Evolutionary conservation across 1,139 yeast genomes (phyloP).

Genomic region (Magnusiomyces ingens): DNA sequence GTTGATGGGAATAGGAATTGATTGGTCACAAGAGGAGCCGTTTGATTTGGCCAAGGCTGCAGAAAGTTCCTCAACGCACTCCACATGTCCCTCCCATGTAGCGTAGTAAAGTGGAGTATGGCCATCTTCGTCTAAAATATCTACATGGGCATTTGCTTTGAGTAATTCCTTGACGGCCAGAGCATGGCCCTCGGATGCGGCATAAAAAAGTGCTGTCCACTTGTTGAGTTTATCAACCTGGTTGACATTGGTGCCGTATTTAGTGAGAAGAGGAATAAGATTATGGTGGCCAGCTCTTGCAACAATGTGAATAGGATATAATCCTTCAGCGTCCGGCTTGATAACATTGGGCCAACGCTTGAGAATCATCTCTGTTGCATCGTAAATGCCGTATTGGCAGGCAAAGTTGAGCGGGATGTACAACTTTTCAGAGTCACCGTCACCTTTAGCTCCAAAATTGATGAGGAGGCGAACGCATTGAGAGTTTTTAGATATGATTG

Average conservation of each 20-base stretch:
- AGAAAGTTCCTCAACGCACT: slow-evolving; percentile 61
- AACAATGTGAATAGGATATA: slow-evolving; percentile 80
- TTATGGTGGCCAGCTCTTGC: slow-evolving; percentile 76
- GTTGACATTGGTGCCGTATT: slow-evolving; percentile 73
- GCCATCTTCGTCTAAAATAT: slow-evolving; percentile 76
- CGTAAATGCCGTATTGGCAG: slow-evolving; percentile 74
- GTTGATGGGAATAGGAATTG: slow-evolving; percentile 16
- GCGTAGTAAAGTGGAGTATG: slow-evolving; percentile 82
- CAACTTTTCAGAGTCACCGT: slow-evolving; percentile 36
- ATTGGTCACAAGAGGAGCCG: slow-evolving; percentile 17
- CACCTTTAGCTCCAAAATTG: slow-evolving; percentile 35
- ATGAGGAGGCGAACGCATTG: slow-evolving; percentile 47
- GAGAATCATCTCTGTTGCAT: slow-evolving; percentile 58
- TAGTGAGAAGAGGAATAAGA: slow-evolving; percentile 59
- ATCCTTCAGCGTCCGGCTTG: slow-evolving; percentile 48
- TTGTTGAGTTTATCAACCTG: slow-evolving; percentile 76
- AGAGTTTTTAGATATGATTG: slow-evolving; percentile 65
- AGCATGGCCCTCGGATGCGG: slow-evolving; percentile 79
- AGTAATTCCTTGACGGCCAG: slow-evolving; percentile 65
- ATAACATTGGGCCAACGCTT: slow-evolving; percentile 33
- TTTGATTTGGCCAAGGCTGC: slow-evolving; percentile 18
- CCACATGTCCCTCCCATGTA: slow-evolving; percentile 87
- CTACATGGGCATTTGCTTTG: slow-evolving; percentile 63
- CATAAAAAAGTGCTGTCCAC: slow-evolving; percentile 92
- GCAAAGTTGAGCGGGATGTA: slow-evolving; percentile 87